Evolutionary conservation across 2,329 filamentous ascomycete genomes (phyloP).

Genomic region (Pleoardoris graminearum): DNA sequence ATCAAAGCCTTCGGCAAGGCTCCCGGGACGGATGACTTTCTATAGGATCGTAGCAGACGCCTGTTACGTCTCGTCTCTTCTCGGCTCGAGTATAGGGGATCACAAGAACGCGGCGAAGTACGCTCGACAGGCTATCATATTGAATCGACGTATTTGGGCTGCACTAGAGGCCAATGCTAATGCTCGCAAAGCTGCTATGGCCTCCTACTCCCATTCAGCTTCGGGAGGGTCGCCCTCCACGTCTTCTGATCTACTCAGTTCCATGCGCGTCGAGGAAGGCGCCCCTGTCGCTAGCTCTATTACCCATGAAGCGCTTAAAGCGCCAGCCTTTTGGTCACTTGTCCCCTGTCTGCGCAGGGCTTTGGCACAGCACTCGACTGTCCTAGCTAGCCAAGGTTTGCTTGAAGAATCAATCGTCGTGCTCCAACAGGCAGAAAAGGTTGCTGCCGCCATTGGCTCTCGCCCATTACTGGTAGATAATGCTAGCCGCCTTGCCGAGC

Average conservation of each 20-base stretch:
- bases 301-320: constrained; percentile 53
- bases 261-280: constrained; percentile 35
- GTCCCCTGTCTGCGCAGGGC: constrained; percentile 73
- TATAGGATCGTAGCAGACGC: constrained; percentile 63
- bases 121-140: constrained; percentile 53
- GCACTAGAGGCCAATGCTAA: constrained; percentile 51
- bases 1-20: constrained; percentile 35
- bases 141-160: constrained; percentile 57
- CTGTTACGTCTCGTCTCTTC: constrained; percentile 65
- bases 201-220: constrained; percentile 20
- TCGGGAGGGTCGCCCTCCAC: constrained; percentile 20
- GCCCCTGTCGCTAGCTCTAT: constrained; percentile 46
- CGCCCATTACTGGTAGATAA: constrained; percentile 56
- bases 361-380: constrained; percentile 71
- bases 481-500: constrained; percentile 50
- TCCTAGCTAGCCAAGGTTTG: constrained; percentile 83
- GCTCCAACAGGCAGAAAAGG: constrained; percentile 77
- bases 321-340: constrained; percentile 77
- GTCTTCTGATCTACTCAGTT: constrained; percentile 33
- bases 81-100: constrained; percentile 62
- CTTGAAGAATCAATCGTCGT: constrained; percentile 89
- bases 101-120: constrained; percentile 53
- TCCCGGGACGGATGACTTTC: constrained; percentile 41
- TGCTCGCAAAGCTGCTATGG: constrained; percentile 19
- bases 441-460: constrained; percentile 70